Percentiles rank a stretch among this genome's conserved stretches.
Evolutionary conservation across 192 early-diverging fungal genomes (phyloP).

Genomic region (Dispira simplex): DNA sequence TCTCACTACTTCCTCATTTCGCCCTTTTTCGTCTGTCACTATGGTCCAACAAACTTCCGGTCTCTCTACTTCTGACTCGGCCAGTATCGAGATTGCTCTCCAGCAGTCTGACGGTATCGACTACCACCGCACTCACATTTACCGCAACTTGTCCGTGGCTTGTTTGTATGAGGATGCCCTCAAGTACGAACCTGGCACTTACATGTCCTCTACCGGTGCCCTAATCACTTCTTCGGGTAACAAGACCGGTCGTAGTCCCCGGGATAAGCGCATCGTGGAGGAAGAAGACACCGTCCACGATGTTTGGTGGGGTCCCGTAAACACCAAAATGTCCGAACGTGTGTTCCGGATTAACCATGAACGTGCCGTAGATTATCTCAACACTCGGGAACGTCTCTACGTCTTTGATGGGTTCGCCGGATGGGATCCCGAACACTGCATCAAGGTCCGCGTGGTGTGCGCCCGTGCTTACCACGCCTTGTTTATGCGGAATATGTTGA

Average conservation of each 20-base stretch:
- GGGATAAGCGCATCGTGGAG: conserved; percentile 96
- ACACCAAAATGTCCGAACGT: conserved; percentile 70
- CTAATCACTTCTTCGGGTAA: conserved; percentile 78
- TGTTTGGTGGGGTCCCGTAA: conserved; percentile 98
- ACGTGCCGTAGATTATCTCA: conserved; percentile 90
- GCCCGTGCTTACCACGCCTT: conserved; percentile 90
- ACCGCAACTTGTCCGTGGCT: conserved; percentile 70
- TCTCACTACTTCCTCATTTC: no score
- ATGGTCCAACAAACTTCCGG: conserved; percentile 3
- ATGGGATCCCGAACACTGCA: conserved; percentile 96
- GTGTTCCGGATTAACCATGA: conserved; percentile 91
- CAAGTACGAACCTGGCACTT: conserved; percentile 67
- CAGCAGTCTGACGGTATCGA: conserved; percentile 12
- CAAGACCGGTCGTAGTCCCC: conserved; percentile 88
- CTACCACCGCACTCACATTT: conserved; percentile 34
- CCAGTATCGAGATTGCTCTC: not conserved
- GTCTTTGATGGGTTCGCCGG: conserved; percentile 97
- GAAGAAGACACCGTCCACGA: conserved; percentile 70
- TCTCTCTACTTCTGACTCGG: conserved; percentile 5
- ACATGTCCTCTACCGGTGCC: conserved; percentile 81
- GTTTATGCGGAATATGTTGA: conserved; percentile 99
- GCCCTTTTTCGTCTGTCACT: not conserved
- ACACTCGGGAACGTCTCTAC: conserved; percentile 82
- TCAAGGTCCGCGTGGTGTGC: conserved; percentile 92
- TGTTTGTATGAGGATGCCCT: conserved; percentile 90